A percentile compares a stretch with the other conserved stretches of the same genome.
These are phyloP conservation scores for Bretziella fagacearum DNA, from an alignment of 2,329 filamentous ascomycete genomes.

Conservation along the genomic window DNA sequence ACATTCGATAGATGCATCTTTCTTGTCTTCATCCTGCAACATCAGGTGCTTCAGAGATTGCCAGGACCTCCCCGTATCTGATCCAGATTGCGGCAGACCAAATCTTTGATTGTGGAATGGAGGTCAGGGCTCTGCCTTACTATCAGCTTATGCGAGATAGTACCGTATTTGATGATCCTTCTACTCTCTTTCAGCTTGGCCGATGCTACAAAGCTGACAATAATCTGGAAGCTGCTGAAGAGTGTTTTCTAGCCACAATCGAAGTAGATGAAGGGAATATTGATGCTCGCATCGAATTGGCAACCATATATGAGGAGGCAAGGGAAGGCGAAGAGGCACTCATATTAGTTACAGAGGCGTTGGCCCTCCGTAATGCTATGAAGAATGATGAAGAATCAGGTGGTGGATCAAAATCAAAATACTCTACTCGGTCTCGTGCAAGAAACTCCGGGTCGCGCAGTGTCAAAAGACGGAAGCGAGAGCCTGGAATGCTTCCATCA, in stretches of 20 bases:
- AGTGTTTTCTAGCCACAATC: constrained; percentile 58
- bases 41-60: constrained; percentile 3
- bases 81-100: constrained; percentile 48
- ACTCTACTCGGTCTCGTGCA: constrained; percentile 74
- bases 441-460: constrained; percentile 57
- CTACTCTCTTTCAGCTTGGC: constrained; percentile 38
- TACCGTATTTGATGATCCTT: constrained; percentile 33
- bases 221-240: constrained; percentile 52
- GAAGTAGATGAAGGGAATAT: constrained; percentile 55
- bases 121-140: constrained; percentile 33
- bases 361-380: constrained; percentile 41
- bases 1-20: constrained; percentile 33
- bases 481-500: constrained; percentile 28
- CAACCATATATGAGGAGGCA: constrained; percentile 65
- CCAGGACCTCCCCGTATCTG: constrained; percentile 55
- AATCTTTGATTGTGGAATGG: constrained; percentile 25
- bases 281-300: constrained; percentile 61
- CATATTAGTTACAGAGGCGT: constrained; percentile 57
- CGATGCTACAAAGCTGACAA: constrained; percentile 51
- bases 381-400: constrained; percentile 40
- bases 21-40: constrained; percentile 49
- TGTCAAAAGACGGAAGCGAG: constrained; percentile 55
- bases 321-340: constrained; percentile 61
- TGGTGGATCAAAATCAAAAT: constrained; percentile 57
- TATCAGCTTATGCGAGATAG: constrained; percentile 37